A percentile compares a stretch with the other conserved stretches of the same genome.
Evolutionary conservation across 352 stramenopile species (phyloP).

Genomic region (Pythium phragmiticola): DNA sequence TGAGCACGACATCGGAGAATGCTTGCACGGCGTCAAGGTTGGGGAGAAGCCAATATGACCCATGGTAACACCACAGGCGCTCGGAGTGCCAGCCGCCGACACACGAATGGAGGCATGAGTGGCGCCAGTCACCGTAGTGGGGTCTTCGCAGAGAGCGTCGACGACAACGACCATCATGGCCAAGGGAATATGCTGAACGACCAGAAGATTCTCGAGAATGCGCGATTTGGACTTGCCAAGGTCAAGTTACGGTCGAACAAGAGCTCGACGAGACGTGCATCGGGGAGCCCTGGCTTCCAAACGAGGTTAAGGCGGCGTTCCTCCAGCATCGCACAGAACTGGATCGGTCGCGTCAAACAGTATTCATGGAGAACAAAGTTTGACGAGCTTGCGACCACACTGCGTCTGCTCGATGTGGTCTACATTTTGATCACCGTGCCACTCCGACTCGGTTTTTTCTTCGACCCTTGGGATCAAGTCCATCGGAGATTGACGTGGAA

Average conservation of each 20-base stretch:
- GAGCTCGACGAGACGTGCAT: slow-evolving; percentile 4
- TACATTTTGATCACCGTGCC: slow-evolving; percentile 35
- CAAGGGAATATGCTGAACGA: slow-evolving; percentile 17
- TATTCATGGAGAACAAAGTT: neutral
- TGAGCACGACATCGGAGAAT: neutral
- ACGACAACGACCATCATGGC: slow-evolving; percentile 17
- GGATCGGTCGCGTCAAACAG: neutral
- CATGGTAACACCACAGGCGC: neutral
- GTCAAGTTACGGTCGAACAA: slow-evolving; percentile 13
- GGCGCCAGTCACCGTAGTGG: slow-evolving; percentile 17
- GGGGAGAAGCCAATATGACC: slow-evolving; percentile 4
- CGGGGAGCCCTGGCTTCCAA: neutral
- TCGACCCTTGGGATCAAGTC: slow-evolving; percentile 35
- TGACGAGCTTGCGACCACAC: neutral
- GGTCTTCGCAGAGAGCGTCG: slow-evolving; percentile 19
- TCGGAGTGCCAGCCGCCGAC: neutral
- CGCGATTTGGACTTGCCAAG: slow-evolving; percentile 21
- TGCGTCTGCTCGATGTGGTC: slow-evolving; percentile 31
- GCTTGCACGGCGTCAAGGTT: slow-evolving; percentile 11
- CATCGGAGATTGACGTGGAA: slow-evolving; percentile 20
- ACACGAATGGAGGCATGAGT: slow-evolving; percentile 12
- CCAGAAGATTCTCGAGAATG: slow-evolving; percentile 26
- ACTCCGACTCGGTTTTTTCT: slow-evolving; percentile 41
- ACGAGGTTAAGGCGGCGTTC: neutral
- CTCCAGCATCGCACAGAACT: neutral